phyloP scores from a whole-genome alignment of 192 early-diverging fungal genomes.

The Rhizoclosmatium sp. region DNA sequence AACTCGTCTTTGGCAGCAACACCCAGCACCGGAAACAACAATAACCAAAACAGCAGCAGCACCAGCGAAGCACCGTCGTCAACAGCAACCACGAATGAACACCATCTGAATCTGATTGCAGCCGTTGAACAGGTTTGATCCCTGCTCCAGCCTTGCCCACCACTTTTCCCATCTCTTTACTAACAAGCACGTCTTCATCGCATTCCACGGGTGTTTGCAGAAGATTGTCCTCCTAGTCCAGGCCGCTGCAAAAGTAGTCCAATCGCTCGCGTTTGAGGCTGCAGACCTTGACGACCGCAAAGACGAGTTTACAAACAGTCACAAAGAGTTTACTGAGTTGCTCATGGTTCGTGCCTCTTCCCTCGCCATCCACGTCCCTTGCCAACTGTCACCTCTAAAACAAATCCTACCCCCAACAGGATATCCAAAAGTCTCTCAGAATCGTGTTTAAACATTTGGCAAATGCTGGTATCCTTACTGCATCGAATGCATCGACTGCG shows the following conservation, averaged over 20 bases:
- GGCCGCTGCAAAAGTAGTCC: not conserved
- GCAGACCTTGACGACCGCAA: slow-evolving; percentile 13
- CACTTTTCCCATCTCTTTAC: not conserved
- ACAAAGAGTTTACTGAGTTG: slow-evolving; percentile 5
- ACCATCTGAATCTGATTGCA: slow-evolving; percentile 8
- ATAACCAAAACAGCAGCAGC: not conserved
- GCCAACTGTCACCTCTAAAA: not conserved
- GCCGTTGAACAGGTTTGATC: slow-evolving; percentile 9
- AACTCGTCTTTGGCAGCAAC: not conserved
- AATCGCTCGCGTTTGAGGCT: not conserved
- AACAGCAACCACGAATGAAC: slow-evolving; percentile 12
- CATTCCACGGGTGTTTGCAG: not conserved
- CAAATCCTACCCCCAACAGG: not conserved
- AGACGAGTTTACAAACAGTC: not conserved
- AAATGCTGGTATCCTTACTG: slow-evolving; percentile 13
- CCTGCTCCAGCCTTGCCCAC: not conserved
- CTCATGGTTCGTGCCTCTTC: not conserved
- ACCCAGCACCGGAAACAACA: not conserved
- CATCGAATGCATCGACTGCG: not conserved
- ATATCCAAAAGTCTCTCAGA: slow-evolving; percentile 18
- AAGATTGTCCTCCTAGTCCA: slow-evolving; percentile 7
- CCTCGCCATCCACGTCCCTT: not conserved
- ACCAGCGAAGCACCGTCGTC: not conserved
- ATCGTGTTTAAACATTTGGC: slow-evolving; percentile 22
- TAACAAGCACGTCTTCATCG: not conserved